Percentiles rank a stretch among this genome's conserved stretches.
Conservation (phyloP, 106 monocot species). For the Dioscorea alata region DNA sequence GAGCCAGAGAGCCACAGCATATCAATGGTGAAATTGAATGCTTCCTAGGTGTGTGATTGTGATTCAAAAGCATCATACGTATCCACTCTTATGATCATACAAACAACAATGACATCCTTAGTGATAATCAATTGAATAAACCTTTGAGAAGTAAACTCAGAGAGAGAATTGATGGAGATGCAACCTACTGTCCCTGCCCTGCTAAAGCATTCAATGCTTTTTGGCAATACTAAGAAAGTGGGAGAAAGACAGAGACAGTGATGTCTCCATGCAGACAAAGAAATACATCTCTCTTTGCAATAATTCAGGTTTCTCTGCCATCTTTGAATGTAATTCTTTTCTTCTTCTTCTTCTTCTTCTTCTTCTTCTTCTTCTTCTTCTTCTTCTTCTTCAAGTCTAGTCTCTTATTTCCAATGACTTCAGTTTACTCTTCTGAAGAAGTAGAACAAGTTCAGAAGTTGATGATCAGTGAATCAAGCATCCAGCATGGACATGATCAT, state of each 20-base stretch:
- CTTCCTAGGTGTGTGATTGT: not conserved
- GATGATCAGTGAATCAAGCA: not conserved
- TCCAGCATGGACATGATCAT: not conserved
- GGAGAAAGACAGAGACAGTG: conserved; percentile 1
- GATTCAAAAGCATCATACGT: not conserved
- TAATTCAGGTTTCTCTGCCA: not conserved
- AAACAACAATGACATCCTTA: not conserved
- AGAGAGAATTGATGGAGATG: not conserved
- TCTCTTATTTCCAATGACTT: not conserved
- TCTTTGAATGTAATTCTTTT: not conserved
- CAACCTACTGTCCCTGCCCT: not conserved
- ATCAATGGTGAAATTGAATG: not conserved
- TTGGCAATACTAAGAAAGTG: conserved; percentile 6
- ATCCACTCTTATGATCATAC: not conserved
- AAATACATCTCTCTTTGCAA: not conserved
- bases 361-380: not conserved
- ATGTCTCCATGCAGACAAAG: conserved; percentile 1
- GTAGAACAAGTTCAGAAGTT: not conserved
- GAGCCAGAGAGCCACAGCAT: not conserved
- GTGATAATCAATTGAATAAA: not conserved
- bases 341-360: not conserved
- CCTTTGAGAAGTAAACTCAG: not conserved
- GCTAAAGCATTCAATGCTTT: not conserved
- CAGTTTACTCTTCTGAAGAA: not conserved
- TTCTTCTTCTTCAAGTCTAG: not conserved